These are phyloP conservation scores for Pleodorina starrii DNA, from an alignment of 139 green algal species.

Conservation along the genomic window DNA sequence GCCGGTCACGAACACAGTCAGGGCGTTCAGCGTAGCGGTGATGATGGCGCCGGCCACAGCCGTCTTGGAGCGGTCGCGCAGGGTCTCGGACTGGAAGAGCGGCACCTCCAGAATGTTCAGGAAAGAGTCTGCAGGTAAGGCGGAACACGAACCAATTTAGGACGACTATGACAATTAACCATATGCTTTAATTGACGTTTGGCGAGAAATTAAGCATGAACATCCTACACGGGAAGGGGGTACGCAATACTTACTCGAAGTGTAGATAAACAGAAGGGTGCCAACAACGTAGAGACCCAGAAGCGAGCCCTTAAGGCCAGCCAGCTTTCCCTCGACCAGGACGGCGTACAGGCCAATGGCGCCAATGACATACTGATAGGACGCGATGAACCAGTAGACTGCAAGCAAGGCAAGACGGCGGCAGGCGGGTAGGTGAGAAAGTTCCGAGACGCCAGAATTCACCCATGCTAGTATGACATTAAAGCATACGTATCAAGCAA, in stretches of 20 bases:
- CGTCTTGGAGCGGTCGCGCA: slow-evolving; percentile 33
- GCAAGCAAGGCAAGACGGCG: not conserved
- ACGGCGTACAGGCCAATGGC: slow-evolving; percentile 6
- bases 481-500: no score
- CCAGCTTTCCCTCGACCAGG: not conserved
- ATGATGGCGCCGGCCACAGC: slow-evolving; percentile 35
- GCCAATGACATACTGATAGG: slow-evolving; percentile 4
- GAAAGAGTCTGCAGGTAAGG: slow-evolving; percentile 14
- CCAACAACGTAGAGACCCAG: slow-evolving; percentile 25
- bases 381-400: slow-evolving; percentile 38
- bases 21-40: slow-evolving; percentile 11
- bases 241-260: slow-evolving; percentile 16
- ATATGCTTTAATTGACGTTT: no score
- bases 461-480: no score
- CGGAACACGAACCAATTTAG: not conserved
- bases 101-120: slow-evolving; percentile 15
- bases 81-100: slow-evolving; percentile 20
- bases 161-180: not conserved
- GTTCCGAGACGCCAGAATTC: no score
- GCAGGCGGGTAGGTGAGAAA: no score
- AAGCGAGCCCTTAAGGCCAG: not conserved
- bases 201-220: no score
- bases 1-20: not conserved
- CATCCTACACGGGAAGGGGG: no score
- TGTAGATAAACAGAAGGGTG: slow-evolving; percentile 43